Percentiles rank a stretch among this genome's conserved stretches.
Evolutionary conservation across 2,329 filamentous ascomycete species (phyloP).

Genomic region (Xylaria sp.): DNA sequence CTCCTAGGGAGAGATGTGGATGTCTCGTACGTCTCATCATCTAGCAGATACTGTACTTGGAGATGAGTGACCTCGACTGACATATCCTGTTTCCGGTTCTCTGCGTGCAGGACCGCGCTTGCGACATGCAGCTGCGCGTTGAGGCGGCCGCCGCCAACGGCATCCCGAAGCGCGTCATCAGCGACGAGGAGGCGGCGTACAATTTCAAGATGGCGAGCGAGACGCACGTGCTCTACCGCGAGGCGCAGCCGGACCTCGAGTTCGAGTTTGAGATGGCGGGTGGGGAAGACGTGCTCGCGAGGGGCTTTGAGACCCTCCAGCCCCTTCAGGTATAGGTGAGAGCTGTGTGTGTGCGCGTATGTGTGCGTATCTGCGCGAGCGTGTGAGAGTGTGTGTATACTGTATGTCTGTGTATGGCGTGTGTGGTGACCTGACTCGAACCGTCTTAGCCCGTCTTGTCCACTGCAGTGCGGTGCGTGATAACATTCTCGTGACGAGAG

Average conservation of each 20-base stretch:
- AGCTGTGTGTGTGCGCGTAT: conserved; percentile 4
- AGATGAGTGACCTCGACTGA: neutral
- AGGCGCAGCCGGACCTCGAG: conserved; percentile 51
- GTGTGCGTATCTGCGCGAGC: neutral
- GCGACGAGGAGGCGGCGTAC: conserved; percentile 56
- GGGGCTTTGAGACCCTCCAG: conserved; percentile 46
- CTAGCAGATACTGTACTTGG: no score
- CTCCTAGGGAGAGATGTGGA: no score
- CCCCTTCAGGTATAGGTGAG: conserved; percentile 35
- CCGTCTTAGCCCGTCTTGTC: conserved; percentile 3
- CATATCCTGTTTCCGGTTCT: neutral
- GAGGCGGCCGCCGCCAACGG: conserved; percentile 69
- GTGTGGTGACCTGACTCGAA: conserved; percentile 8
- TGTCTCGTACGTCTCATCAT: neutral
- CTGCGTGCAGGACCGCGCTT: conserved; percentile 69
- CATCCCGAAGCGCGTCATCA: conserved; percentile 56
- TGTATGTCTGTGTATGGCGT: conserved; percentile 1
- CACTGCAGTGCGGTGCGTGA: conserved; percentile 15
- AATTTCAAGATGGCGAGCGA: conserved; percentile 55
- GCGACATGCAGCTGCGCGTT: conserved; percentile 73
- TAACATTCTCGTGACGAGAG: conserved; percentile 28
- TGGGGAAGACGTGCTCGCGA: conserved; percentile 48
- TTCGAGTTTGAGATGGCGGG: conserved; percentile 50
- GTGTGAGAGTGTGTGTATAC: neutral
- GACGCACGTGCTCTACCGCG: conserved; percentile 49